Percentiles rank a stretch among this genome's conserved stretches.
These are phyloP conservation scores for Penicillium taxi DNA, from an alignment of 495 filamentous ascomycete species.

Conservation along the genomic window DNA sequence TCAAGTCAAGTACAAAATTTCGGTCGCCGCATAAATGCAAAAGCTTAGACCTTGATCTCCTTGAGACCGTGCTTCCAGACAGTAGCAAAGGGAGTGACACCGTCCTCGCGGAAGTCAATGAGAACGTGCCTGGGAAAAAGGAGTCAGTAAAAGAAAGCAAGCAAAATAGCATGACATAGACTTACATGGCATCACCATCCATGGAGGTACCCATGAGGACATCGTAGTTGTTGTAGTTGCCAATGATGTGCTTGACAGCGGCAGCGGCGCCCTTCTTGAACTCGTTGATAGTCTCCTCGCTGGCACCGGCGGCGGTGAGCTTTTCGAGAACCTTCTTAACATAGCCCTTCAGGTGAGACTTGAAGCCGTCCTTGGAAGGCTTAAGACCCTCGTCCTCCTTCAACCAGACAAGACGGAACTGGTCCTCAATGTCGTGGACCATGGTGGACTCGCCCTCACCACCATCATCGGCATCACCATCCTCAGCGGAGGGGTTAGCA, in stretches of 20 bases:
- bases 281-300: conserved; percentile 55
- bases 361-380: conserved; percentile 68
- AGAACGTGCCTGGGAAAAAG: conserved; percentile 63
- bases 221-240: conserved; percentile 90
- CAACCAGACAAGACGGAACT: conserved; percentile 77
- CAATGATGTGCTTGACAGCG: conserved; percentile 71
- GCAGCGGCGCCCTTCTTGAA: conserved; percentile 67
- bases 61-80: conserved; percentile 94
- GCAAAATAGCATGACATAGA: conserved; percentile 1
- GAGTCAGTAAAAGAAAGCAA: neutral
- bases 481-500: conserved; percentile 96
- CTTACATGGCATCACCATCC: conserved; percentile 85
- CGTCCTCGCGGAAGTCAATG: conserved; percentile 95
- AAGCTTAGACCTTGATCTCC: conserved; percentile 83
- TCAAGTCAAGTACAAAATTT: conserved; percentile 22
- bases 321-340: conserved; percentile 75
- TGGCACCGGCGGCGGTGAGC: conserved; percentile 52
- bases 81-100: conserved; percentile 77
- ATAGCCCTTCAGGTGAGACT: conserved; percentile 79
- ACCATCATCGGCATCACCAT: conserved; percentile 68
- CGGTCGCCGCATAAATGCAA: conserved; percentile 14
- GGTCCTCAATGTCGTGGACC: conserved; percentile 92
- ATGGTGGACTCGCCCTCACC: conserved; percentile 42
- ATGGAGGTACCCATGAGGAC: conserved; percentile 87
- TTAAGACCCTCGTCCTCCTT: conserved; percentile 53